phyloP scores from a whole-genome alignment of 257 asterid genomes.

The Solanum paucissectum region DNA sequence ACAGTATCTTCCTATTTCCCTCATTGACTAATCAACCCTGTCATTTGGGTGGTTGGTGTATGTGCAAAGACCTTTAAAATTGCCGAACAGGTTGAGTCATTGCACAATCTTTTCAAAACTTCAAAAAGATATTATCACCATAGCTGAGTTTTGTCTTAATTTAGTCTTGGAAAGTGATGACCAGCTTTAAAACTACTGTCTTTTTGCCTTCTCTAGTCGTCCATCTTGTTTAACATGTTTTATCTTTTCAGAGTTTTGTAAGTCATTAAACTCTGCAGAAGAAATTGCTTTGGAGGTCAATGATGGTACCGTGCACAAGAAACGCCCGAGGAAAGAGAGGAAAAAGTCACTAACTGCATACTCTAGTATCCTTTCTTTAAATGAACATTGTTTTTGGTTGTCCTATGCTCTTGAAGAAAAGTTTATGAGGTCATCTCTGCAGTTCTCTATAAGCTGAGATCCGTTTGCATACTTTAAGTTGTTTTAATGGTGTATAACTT shows the following conservation, averaged over 20 bases:
- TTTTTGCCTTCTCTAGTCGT: background rate
- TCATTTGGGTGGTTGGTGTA: background rate
- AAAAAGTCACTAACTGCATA: conserved; percentile 39
- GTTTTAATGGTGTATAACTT: background rate
- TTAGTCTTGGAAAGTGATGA: background rate
- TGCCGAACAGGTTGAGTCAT: background rate
- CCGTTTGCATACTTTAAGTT: background rate
- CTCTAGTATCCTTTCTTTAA: conserved; percentile 66
- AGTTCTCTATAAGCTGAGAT: background rate
- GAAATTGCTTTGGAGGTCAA: conserved; percentile 34
- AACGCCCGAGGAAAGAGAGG: conserved; percentile 69
- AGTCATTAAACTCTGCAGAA: conserved; percentile 21
- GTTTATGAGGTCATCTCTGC: background rate
- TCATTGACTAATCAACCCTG: background rate
- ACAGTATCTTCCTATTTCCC: background rate
- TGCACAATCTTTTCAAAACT: background rate
- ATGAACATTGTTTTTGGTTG: background rate
- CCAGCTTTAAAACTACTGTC: background rate
- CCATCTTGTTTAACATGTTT: background rate
- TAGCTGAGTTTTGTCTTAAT: background rate
- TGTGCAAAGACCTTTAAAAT: background rate
- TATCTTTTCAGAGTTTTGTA: conserved; percentile 65
- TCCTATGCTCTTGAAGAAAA: background rate
- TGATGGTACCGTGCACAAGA: conserved; percentile 36
- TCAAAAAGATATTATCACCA: background rate